A percentile compares a stretch with the other conserved stretches of the same genome.
Conservation (phyloP, 2,329 filamentous ascomycete genomes). For the Mycosphaerelloides madeirae region DNA sequence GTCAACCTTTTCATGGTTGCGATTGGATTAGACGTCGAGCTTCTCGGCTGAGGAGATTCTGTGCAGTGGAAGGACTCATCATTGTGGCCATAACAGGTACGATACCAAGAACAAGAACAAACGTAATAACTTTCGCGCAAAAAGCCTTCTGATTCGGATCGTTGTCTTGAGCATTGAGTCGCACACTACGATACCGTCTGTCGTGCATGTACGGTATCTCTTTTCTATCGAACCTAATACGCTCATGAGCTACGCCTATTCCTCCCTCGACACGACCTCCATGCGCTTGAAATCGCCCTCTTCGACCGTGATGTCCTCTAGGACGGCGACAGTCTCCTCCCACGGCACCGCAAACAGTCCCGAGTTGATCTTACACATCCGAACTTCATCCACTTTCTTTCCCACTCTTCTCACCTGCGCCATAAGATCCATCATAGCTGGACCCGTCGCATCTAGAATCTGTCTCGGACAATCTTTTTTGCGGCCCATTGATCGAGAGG, state of each 20-base stretch:
- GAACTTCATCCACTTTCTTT: slow-evolving; percentile 12
- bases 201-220: too few species aligned
- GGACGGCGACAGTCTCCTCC: slow-evolving; percentile 43
- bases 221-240: too few species aligned
- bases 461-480: slow-evolving; percentile 37
- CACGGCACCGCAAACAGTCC: slow-evolving; percentile 55
- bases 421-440: slow-evolving; percentile 48
- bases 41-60: slow-evolving; percentile 53
- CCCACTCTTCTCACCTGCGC: slow-evolving; percentile 36
- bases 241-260: slow-evolving; percentile 3
- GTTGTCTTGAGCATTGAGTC: too few species aligned
- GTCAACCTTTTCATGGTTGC: slow-evolving; percentile 98
- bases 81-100: background rate
- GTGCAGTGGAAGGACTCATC: too few species aligned
- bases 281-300: slow-evolving; percentile 15
- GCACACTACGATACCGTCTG: too few species aligned
- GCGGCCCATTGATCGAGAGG: slow-evolving; percentile 47
- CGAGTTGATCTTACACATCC: slow-evolving; percentile 45
- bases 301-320: slow-evolving; percentile 38
- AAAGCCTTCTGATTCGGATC: too few species aligned
- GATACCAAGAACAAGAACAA: background rate
- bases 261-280: slow-evolving; percentile 18
- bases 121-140: too few species aligned
- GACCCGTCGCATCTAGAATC: slow-evolving; percentile 48
- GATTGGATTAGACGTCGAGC: slow-evolving; percentile 94